Percentiles rank a stretch among this genome's conserved stretches.
Conservation (phyloP, 179 eudicot genomes). For the Beta lomatogona region DNA sequence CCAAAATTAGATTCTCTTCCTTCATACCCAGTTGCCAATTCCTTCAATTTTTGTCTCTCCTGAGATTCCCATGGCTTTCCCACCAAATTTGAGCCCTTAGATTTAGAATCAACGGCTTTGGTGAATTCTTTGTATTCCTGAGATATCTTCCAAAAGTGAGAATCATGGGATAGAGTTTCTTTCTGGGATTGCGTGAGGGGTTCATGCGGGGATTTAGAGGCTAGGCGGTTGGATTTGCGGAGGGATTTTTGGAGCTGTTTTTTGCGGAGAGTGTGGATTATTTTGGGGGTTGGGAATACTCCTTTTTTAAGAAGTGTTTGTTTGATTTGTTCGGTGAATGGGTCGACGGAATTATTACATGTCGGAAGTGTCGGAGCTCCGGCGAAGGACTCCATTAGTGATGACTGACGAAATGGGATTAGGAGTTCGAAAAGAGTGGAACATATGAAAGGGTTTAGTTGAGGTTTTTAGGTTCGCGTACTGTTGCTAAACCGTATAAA, state of each 20-base stretch:
- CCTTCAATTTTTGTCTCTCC: slow-evolving; percentile 51
- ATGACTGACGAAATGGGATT: slow-evolving; percentile 8
- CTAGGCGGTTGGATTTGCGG: slow-evolving; percentile 49
- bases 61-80: slow-evolving; percentile 85
- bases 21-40: slow-evolving; percentile 42
- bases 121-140: slow-evolving; percentile 60
- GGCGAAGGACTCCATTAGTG: slow-evolving; percentile 32
- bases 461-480: background rate
- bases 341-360: slow-evolving; percentile 24
- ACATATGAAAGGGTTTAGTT: slow-evolving; percentile 8
- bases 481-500: too few species aligned
- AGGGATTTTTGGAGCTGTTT: slow-evolving; percentile 72
- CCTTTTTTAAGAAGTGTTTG: slow-evolving; percentile 58
- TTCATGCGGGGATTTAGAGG: slow-evolving; percentile 30
- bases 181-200: slow-evolving; percentile 44
- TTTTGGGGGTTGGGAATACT: slow-evolving; percentile 77
- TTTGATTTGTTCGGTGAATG: slow-evolving; percentile 46
- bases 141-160: slow-evolving; percentile 51
- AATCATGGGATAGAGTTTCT: slow-evolving; percentile 46
- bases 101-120: slow-evolving; percentile 25
- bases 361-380: slow-evolving; percentile 27
- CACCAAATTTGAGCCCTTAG: slow-evolving; percentile 34
- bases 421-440: background rate
- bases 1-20: slow-evolving; percentile 33
- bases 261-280: slow-evolving; percentile 78